Base-by-base conservation (phyloP, 225 moss, liverwort and hornwort genomes). In the Climacium dendroides region DNA sequence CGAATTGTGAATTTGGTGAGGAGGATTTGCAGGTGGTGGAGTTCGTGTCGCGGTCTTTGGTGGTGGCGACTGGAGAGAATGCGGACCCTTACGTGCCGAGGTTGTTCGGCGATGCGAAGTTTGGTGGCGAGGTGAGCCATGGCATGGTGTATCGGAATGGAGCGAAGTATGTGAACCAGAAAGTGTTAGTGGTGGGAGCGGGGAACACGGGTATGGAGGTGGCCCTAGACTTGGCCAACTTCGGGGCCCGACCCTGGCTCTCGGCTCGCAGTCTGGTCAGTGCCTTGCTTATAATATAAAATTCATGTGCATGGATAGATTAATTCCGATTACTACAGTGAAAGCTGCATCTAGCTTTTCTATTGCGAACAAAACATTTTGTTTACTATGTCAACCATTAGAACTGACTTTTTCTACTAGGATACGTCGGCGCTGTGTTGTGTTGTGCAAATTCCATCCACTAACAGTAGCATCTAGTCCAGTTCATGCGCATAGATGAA, bases 181-280 rank as follows among this genome's bases (percentile, higher is more conserved):
- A 96, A 35, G 96, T 98, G 8, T 70, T 98, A 34, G 98, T 98
- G 13, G 97, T 98, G 30, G 98, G 98, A 5, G 91, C 93, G 61
- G 97, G 98, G 12, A 97, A 98, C 91, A 94, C 96, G 19, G 96
- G 97, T 16, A 98, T 98, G 98, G 98, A 98, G 85, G 92, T 98
- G 84, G 96, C 98, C 29, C 91, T 98, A 1, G 98, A 98, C 88
- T 88, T 98, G 85, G 93, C 95, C 39, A 95, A 96, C 82, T 92
- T 92, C 81, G 83, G 89, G 8, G 97, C 96, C 26, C 92, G 86
- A 73, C 93, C 98, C 6, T 93, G 94, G 19, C 91, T 98, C 66
- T 95, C 95, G 12, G 92, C 94, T 32, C 94, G 98, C 75, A 95
- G 95, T 24, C 59, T 26, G 86, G 82, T 86, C 63, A 53, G 86